phyloP scores from a whole-genome alignment of 2,329 filamentous ascomycete species.

The Neonectria ditissima region DNA sequence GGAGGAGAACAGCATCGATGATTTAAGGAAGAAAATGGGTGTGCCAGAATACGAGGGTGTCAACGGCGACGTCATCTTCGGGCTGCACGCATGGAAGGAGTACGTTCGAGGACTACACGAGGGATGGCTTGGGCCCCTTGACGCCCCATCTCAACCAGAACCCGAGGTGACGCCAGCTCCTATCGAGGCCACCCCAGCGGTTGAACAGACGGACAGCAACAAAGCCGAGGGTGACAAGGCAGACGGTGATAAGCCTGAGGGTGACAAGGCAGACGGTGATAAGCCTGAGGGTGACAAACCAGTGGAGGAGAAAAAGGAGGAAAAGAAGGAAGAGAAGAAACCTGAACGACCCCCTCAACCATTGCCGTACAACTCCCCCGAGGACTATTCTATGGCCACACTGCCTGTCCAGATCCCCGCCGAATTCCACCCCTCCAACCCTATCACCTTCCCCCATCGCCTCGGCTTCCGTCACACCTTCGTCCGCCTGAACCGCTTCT shows the following conservation, averaged over 20 bases:
- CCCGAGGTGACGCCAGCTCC: constrained; percentile 40
- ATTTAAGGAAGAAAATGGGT: constrained; percentile 73
- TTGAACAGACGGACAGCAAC: constrained; percentile 42
- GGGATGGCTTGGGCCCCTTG: constrained; percentile 91
- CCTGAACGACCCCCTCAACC: constrained; percentile 71
- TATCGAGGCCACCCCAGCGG: constrained; percentile 41
- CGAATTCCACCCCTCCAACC: constrained; percentile 77
- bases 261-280: constrained; percentile 53
- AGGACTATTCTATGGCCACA: constrained; percentile 75
- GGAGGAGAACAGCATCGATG: constrained; percentile 68
- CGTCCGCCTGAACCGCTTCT: constrained; percentile 85
- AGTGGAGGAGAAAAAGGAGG: constrained; percentile 55
- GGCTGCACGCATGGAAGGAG: constrained; percentile 96
- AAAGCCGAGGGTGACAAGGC: constrained; percentile 57
- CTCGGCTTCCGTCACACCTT: constrained; percentile 94
- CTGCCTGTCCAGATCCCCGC: constrained; percentile 75
- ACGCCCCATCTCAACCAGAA: constrained; percentile 63
- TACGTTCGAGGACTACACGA: constrained; percentile 94
- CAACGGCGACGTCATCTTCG: constrained; percentile 88
- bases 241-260: constrained; percentile 33
- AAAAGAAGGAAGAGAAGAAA: constrained; percentile 63
- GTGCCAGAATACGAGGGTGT: constrained; percentile 79
- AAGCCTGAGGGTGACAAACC: constrained; percentile 50
- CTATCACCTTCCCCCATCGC: constrained; percentile 86
- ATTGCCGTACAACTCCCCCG: constrained; percentile 78